phyloP scores from a whole-genome alignment of 805 yeast genomes.

The Hanseniaspora pseudoguilliermondii region DNA sequence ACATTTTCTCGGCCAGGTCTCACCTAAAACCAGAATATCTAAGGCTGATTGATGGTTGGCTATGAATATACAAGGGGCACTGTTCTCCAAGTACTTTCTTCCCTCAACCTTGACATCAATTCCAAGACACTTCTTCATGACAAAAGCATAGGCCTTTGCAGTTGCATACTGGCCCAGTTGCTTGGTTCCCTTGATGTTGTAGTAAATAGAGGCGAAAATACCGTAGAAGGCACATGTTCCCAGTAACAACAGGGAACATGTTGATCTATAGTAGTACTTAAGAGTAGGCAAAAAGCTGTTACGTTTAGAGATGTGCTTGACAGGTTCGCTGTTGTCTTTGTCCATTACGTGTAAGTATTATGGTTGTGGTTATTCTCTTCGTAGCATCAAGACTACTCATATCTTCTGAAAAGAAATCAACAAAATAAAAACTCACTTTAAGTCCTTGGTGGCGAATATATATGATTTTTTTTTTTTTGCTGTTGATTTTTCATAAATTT shows the following conservation, averaged over 20 bases:
- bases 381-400: too few species aligned
- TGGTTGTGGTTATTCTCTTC: background rate
- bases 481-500: too few species aligned
- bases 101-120: conserved; percentile 57
- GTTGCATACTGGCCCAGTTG: conserved; percentile 80
- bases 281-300: conserved; percentile 23
- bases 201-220: conserved; percentile 55
- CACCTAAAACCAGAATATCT: conserved; percentile 72
- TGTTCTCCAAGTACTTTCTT: conserved; percentile 40
- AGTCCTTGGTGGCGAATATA: too few species aligned
- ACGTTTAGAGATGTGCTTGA: background rate
- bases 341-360: background rate
- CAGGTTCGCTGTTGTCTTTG: background rate
- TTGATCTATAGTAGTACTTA: conserved; percentile 45
- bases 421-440: too few species aligned
- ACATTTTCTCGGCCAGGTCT: conserved; percentile 73
- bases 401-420: too few species aligned
- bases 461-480: too few species aligned
- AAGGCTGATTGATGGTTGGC: conserved; percentile 87
- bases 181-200: conserved; percentile 58
- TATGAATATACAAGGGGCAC: conserved; percentile 63
- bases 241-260: conserved; percentile 41
- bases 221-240: conserved; percentile 61
- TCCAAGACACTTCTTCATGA: conserved; percentile 52
- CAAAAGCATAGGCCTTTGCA: conserved; percentile 64